Base-by-base conservation (phyloP, 2,329 filamentous ascomycete genomes). In the Penicillium vulpinum region DNA sequence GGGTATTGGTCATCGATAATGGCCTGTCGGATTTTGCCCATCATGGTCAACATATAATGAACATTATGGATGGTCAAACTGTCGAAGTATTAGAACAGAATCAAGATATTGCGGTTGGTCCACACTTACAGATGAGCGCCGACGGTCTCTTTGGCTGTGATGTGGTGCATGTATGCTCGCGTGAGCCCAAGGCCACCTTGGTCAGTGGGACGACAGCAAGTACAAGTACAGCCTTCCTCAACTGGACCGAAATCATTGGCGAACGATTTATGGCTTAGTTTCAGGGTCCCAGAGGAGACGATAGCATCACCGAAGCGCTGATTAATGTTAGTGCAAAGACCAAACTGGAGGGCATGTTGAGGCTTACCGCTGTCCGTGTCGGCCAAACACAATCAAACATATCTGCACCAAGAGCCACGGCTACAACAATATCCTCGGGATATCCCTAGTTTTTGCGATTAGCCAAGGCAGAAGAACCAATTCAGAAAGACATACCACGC, bases 361-460 rank as follows among this genome's bases (percentile, higher is more conserved):
- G 18, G 50, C 81, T 71, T 76, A 85, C 83, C 8, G 94, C 94
- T 35, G 94, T 99, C 52, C 94, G 83, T 5, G 94, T 97, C 1
- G 94, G 95, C 94, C 94, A 99, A 7, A 99, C 94, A 71, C 95
- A 99, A 77, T 99, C 94, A 72, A 99, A 99, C 94, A 99, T 99
- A 76, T 99, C 94, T 47, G 94, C 94, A 4, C 94, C 94, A 0
- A 99, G 82, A 1, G 94, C 94, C 4, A 97, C 88, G 51, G 91
- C 95, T 38, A 99, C 92, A 2, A 99, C 85, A 54, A 99, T 81
- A 70, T 99, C 94, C 77, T 97, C 94, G 1, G 94, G 94, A 74
- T 97, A 99, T 13, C 94, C 92, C 82, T 85, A 13, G 51, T 26
- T 13, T 18, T 33, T 18, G 7, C 33, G n/a, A 35, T 56, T 40